Evolutionary conservation across 164 flowering plant species (phyloP).

Genomic region (Litsea cubeba): DNA sequence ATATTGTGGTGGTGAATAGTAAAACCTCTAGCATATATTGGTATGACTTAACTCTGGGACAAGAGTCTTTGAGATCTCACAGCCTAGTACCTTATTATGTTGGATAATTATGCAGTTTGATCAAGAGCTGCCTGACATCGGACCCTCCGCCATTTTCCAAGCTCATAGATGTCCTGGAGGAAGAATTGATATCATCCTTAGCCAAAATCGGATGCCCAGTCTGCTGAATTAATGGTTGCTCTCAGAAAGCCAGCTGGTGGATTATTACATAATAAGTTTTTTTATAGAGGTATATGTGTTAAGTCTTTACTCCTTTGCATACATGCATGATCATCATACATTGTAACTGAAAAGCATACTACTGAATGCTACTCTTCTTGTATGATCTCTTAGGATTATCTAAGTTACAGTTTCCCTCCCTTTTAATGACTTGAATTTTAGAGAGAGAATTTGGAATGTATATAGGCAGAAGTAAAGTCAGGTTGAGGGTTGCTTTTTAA

Average conservation of each 20-base stretch:
- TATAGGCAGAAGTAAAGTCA: no score
- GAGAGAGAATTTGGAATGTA: not conserved
- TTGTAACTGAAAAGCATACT: not conserved
- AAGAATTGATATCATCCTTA: constrained; percentile 16
- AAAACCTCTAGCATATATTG: no score
- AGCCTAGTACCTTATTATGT: not conserved
- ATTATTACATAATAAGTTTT: no score
- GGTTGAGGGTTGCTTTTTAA: no score
- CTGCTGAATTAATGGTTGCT: constrained; percentile 14
- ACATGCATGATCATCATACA: not conserved
- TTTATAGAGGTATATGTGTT: not conserved
- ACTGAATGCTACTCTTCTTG: not conserved
- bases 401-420: no score
- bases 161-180: constrained; percentile 31
- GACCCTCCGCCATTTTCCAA: constrained; percentile 28
- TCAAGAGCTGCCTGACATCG: constrained; percentile 22
- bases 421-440: not conserved
- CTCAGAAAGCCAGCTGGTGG: not conserved
- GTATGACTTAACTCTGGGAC: no score
- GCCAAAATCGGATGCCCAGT: constrained; percentile 28
- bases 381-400: not conserved
- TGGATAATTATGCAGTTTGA: constrained; percentile 22
- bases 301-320: not conserved
- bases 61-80: not conserved
- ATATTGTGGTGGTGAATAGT: no score